Conservation (phyloP, 495 filamentous ascomycete genomes). For the Umbilicaria muhlenbergii region DNA sequence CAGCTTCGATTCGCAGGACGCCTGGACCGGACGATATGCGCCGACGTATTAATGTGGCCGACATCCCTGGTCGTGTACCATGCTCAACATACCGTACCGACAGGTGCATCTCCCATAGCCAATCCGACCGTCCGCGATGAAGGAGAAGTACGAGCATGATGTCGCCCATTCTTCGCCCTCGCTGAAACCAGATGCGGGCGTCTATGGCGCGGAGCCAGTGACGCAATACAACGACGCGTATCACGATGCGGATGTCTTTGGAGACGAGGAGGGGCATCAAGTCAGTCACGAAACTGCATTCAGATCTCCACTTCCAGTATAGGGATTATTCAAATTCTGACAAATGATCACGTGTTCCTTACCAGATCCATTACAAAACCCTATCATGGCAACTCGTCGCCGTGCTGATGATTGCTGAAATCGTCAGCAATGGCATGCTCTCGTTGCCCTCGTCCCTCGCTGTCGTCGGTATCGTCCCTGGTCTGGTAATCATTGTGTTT, state of each 20-base stretch:
- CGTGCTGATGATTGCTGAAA: conserved; percentile 47
- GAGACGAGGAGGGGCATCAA: conserved; percentile 21
- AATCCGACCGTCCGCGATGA: neutral
- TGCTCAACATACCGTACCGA: too few species aligned
- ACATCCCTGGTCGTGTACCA: too few species aligned
- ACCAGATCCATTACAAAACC: conserved; percentile 40
- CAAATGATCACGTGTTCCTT: neutral
- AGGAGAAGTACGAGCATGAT: conserved; percentile 1
- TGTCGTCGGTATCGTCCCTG: conserved; percentile 40
- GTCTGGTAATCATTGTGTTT: conserved; percentile 22
- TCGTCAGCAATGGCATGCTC: conserved; percentile 44
- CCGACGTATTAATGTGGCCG: too few species aligned
- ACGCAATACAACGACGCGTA: neutral
- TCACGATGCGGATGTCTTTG: conserved; percentile 17
- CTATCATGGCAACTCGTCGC: conserved; percentile 37
- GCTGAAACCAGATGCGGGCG: neutral
- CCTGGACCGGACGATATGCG: too few species aligned
- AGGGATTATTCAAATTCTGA: neutral
- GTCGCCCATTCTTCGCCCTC: conserved; percentile 1
- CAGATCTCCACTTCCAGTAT: too few species aligned
- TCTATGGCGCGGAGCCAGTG: neutral
- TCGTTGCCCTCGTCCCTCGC: conserved; percentile 38
- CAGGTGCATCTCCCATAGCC: too few species aligned
- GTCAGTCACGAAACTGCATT: neutral
- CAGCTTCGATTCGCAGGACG: too few species aligned